phyloP scores from a whole-genome alignment of 352 stramenopile species.

The Globisporangium radiosum region DNA sequence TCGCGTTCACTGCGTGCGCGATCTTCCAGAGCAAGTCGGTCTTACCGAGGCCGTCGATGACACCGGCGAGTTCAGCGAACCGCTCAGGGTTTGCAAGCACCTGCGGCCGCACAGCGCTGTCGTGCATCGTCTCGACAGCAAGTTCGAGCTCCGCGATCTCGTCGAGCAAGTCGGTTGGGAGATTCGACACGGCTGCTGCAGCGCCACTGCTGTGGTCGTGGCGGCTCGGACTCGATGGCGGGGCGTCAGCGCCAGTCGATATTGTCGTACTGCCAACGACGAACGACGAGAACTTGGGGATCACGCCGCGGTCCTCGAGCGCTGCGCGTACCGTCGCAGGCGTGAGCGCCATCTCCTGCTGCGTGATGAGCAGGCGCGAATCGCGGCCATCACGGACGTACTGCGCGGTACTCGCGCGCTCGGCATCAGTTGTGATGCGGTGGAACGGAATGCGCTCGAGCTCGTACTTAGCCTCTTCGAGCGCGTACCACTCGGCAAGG shows the following conservation, averaged over 20 bases:
- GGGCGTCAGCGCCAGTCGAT: background rate
- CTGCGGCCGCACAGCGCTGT: conserved; percentile 13
- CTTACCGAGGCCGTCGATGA: conserved; percentile 62
- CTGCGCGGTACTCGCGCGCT: conserved; percentile 39
- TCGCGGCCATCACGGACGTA: conserved; percentile 56
- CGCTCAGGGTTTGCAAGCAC: conserved; percentile 54
- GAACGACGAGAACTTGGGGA: conserved; percentile 26
- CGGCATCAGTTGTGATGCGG: conserved; percentile 51
- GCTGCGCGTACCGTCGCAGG: conserved; percentile 47
- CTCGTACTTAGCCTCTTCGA: conserved; percentile 61
- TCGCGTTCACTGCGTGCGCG: conserved; percentile 53
- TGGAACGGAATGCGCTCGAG: conserved; percentile 57
- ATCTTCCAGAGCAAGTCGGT: conserved; percentile 73
- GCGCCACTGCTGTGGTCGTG: background rate
- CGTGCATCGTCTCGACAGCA: conserved; percentile 33
- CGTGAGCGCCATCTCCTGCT: conserved; percentile 60
- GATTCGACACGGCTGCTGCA: conserved; percentile 1
- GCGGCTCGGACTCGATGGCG: background rate
- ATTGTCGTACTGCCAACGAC: background rate
- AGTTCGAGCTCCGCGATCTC: conserved; percentile 52
- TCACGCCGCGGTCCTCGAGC: conserved; percentile 61
- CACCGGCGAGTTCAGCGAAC: conserved; percentile 50
- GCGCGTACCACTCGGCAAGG: conserved; percentile 64
- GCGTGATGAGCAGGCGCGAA: conserved; percentile 43
- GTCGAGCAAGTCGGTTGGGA: conserved; percentile 42